Evolutionary conservation across 2,329 filamentous ascomycete species (phyloP).

Genomic region (Pseudopyrenochaeta lycopersici): DNA sequence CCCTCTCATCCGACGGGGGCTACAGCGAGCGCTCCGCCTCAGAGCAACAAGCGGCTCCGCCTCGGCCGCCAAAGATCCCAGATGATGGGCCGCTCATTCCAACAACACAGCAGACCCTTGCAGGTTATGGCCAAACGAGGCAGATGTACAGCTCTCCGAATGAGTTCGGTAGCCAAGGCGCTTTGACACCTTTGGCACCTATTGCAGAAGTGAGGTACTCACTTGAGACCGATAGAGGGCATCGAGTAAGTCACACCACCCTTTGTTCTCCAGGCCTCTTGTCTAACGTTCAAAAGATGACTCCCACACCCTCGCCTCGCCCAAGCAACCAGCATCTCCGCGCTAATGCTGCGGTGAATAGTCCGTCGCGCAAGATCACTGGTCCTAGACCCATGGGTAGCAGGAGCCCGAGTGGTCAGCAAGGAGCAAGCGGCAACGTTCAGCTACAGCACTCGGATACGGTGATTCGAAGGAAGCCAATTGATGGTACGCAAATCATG

Average conservation of each 20-base stretch:
- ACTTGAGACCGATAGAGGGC: constrained; percentile 56
- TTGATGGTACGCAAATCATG: constrained; percentile 32
- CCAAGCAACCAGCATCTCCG: constrained; percentile 38
- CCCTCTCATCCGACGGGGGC: constrained; percentile 49
- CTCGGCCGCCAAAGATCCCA: constrained; percentile 62
- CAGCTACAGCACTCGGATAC: constrained; percentile 44
- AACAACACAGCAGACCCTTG: constrained; percentile 55
- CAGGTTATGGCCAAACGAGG: constrained; percentile 48
- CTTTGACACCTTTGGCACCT: constrained; percentile 55
- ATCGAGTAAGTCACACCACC: constrained; percentile 28
- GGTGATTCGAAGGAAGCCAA: constrained; percentile 48
- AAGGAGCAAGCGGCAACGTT: constrained; percentile 12
- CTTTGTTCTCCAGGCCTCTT: not conserved
- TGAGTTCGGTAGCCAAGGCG: constrained; percentile 48
- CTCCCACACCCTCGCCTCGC: constrained; percentile 43
- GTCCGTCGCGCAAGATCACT: constrained; percentile 56
- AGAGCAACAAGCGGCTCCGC: constrained; percentile 52
- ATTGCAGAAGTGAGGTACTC: constrained; percentile 62
- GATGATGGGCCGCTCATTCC: constrained; percentile 69
- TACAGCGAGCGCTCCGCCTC: constrained; percentile 51
- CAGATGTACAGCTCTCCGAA: constrained; percentile 51
- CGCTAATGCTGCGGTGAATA: constrained; percentile 30
- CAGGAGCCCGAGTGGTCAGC: constrained; percentile 56
- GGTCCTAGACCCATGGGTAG: constrained; percentile 60
- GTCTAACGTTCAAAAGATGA: constrained; percentile 34